Base-by-base conservation (phyloP, 2,329 filamentous ascomycete species). In the Orbilia blumenaviensis region DNA sequence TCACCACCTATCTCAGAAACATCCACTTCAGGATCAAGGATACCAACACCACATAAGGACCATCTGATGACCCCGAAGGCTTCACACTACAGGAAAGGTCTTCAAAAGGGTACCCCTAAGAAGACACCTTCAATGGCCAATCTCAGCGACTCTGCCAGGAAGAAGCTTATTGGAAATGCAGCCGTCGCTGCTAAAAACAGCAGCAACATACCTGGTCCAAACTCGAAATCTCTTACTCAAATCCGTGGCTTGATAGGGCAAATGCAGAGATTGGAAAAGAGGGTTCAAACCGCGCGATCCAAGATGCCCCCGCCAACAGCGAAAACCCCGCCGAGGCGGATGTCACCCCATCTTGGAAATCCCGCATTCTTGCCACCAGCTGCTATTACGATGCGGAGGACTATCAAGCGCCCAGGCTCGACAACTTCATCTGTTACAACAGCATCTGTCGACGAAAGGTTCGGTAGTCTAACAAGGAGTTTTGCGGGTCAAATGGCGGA, bases 201-300 rank as follows among this genome's bases (percentile, higher is more conserved):
- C 77, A 82, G 81, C 77, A 82, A 80, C 78, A 83, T 82, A 75
- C 82, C 81, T 60, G 80, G 89, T 41, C 87, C 88, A 25, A 85
- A 86, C 63, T 89, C 86, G 77, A 89, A 85, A 78, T 98, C 95
- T 1, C 88, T 99, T 58, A 91, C 92, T 79, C 95, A 99, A 82
- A 96, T 99, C 81, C 92, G 94, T 78, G 91, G 91, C 29, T 89
- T 99, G 78, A 97, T 96, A 72, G 94, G 93, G 27, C 95, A 98
- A 84, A 97, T 98, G 93, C 93, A 97, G 83, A 92, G 93, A 79
- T 89, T 99, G 77, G 95, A 98, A 83, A 92, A 95, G 78, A 89
- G 95, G 48, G 94, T 99, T 8, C 93, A 98, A 77, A 93, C 91
- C 23, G 95, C 91, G 16, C 90, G 93, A 79, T 97, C 94, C 41